Evolutionary conservation across 1,284 basidiomycete species (phyloP).

Genomic region (Trametes versicolor): DNA sequence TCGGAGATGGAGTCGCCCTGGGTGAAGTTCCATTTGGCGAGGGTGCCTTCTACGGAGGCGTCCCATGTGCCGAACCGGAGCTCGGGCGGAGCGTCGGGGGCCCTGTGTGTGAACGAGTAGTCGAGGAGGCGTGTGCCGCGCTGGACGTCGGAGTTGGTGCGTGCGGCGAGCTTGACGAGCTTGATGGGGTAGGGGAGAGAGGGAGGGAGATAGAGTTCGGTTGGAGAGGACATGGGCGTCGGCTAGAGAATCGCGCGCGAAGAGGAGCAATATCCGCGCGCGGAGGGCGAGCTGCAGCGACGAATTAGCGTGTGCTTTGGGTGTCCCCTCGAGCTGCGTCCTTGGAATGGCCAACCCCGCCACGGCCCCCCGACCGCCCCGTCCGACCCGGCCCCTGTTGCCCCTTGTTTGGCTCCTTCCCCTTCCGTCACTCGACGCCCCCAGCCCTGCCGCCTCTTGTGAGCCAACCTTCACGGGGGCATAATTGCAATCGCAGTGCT

Average conservation of each 20-base stretch:
- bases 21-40: slow-evolving; percentile 73
- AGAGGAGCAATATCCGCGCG: slow-evolving; percentile 22
- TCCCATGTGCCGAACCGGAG: slow-evolving; percentile 91
- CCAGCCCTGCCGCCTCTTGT: too few species aligned
- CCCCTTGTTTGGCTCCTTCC: slow-evolving; percentile 31
- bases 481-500: too few species aligned
- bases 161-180: slow-evolving; percentile 71
- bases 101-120: slow-evolving; percentile 75
- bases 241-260: slow-evolving; percentile 24
- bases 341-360: neutral
- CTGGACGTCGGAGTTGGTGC: slow-evolving; percentile 54
- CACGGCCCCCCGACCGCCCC: slow-evolving; percentile 12
- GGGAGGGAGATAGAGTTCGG: slow-evolving; percentile 74
- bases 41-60: slow-evolving; percentile 78
- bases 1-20: slow-evolving; percentile 67
- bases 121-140: slow-evolving; percentile 81
- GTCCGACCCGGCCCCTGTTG: slow-evolving; percentile 31
- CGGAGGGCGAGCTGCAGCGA: neutral
- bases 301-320: neutral
- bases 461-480: too few species aligned
- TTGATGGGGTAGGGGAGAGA: slow-evolving; percentile 84
- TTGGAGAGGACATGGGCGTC: slow-evolving; percentile 51
- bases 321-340: neutral
- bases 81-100: slow-evolving; percentile 59
- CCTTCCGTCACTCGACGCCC: slow-evolving; percentile 23